phyloP scores from a whole-genome alignment of 306 rosid species.

The Purshia tridentata region DNA sequence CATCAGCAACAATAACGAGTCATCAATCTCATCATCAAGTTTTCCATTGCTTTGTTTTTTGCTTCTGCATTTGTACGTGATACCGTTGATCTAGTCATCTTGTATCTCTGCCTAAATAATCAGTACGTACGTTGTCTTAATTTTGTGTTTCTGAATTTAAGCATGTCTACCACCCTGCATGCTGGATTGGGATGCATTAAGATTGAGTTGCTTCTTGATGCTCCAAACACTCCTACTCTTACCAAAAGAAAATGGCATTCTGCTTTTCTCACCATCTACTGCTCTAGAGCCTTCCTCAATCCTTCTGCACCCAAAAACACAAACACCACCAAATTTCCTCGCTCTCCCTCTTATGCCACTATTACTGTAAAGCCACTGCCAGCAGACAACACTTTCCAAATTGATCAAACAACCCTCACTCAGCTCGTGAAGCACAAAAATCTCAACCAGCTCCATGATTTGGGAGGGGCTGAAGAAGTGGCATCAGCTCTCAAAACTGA shows the following conservation, averaged over 20 bases:
- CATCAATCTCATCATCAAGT: no score
- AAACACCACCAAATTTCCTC: neutral
- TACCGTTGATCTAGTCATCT: neutral
- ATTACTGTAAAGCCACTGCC: slow-evolving; percentile 1
- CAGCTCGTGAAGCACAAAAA: slow-evolving; percentile 40
- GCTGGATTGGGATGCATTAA: neutral
- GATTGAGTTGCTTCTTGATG: slow-evolving; percentile 19
- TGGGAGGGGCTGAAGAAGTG: slow-evolving; percentile 39
- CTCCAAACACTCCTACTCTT: neutral
- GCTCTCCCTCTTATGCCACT: slow-evolving; percentile 20
- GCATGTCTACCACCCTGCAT: slow-evolving; percentile 7
- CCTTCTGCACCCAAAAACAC: neutral
- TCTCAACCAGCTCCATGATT: slow-evolving; percentile 11
- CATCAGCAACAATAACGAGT: no score
- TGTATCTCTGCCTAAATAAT: neutral
- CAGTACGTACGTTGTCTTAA: neutral
- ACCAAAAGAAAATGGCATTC: slow-evolving; percentile 45
- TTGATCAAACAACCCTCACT: slow-evolving; percentile 25
- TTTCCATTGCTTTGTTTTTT: no score
- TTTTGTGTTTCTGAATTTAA: neutral
- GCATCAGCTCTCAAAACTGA: slow-evolving; percentile 30
- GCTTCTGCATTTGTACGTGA: no score
- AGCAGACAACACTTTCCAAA: neutral
- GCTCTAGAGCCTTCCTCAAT: slow-evolving; percentile 42
- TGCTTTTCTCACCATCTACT: slow-evolving; percentile 45